Evolutionary conservation across 148 eudicot genomes (phyloP), one percentile per base, ranked within the genome.

Genomic region (Pharnaceum exiguum): DNA sequence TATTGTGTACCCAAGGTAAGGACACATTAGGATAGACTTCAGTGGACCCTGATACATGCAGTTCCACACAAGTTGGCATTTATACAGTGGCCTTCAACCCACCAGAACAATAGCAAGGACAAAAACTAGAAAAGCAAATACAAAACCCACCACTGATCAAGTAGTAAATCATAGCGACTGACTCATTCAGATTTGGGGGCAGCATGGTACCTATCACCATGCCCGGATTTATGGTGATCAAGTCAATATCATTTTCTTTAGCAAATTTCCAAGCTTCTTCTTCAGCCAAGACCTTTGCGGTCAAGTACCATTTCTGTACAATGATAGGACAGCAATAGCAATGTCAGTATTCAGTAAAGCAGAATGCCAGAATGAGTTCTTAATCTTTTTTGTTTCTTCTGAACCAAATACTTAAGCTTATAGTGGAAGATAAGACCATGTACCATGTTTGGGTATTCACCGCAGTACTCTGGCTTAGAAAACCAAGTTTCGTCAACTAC

Each of bases 1-100:
- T 74, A 43, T 80, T 75, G 74, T 84, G 75, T 24, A 84, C 84
- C 63, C 49, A 71, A 24, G 55, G 37, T 30, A 59, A 53, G 8
- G 51, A 23, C 24, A 30, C 59, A 51, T 63, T 50, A 1, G 71
- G 27, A 43, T 43, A 62, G 9, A 48, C 40, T 42, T 59, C 51
- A 13, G 60, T n/a, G n/a, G n/a, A 61, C 24, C 81, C 85, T 80
- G 43, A 57, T 27, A n/a, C n/a, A n/a, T n/a, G n/a, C n/a, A n/a
- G n/a, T n/a, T n/a, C n/a, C n/a, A n/a, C n/a, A n/a, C n/a, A n/a
- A n/a, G n/a, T n/a, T n/a, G n/a, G n/a, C n/a, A n/a, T n/a, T n/a
- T n/a, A n/a, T n/a, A n/a, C n/a, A n/a, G n/a, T n/a, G n/a, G n/a
- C n/a, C n/a, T n/a, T n/a, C n/a, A n/a, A n/a, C n/a, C n/a, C n/a